Base-by-base conservation (phyloP, 371 early-diverging fungal genomes). In the Rhizopus microsporus region DNA sequence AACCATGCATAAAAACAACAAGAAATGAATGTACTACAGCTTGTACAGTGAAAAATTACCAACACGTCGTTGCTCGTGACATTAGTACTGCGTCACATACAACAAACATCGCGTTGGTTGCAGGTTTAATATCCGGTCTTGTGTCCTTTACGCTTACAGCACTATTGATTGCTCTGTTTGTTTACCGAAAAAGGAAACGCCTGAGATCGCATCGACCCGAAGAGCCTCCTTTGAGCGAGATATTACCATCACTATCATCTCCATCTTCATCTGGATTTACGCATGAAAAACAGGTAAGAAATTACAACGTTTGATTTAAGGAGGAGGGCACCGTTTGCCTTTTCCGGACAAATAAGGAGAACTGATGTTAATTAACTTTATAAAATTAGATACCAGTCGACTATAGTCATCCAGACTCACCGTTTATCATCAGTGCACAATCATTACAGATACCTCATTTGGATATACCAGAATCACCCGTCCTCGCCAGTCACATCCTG, bases 391-490 rank as follows among this genome's bases (percentile, higher is more conserved):
- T 15, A 42, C 15, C 42, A 42, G 15, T 39, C 9, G 48, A 59
- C 29, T 54, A 54, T 47, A 47, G 50, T 30, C 56, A 62, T 48
- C 62, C 67, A 23, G 46, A 65, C 17, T 65, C 65, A 42, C 60
- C 65, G 29, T 62, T 62, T 23, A 51, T 67, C 13, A 56, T 67
- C 32, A 62, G 67, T 38, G 62, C 67, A 12, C 62, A 62, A 1
- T 50, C 62, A 12, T 56, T 71, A 29, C 71, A 71, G 43, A 74
- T 75, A 9, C 69, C 75, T 35, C 69, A 64, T 38, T 44, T 75
- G 49, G 60, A 47, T 48, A 42, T 8, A 58, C 39, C 62, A 32
- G 51, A 65, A 15, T 38, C 65, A 43, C 65, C 68, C 39, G 51
- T 51, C 12, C 51, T 65, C 16, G 40, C 59, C 6, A 53, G 37